Evolutionary conservation across 148 eudicot species (phyloP), one percentile per base, ranked within the genome.

Genomic region (Vaccinium darrowii): DNA sequence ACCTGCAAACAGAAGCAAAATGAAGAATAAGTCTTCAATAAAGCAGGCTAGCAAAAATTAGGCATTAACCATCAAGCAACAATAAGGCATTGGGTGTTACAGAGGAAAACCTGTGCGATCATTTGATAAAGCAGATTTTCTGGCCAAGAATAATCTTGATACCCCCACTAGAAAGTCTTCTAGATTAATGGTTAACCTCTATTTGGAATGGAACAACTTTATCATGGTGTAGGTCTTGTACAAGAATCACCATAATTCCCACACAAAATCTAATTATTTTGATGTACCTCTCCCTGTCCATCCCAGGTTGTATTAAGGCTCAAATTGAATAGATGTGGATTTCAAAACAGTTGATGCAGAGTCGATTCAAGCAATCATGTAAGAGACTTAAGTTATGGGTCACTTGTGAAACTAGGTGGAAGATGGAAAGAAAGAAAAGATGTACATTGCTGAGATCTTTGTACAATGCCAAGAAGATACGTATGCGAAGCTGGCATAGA

Each of bases 1-100:
- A 62, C 65, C 78, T 82, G 84, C 13, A 67, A 82, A 50, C 54
- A 75, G 51, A 47, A 76, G 57, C 57, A 50, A 65, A 81, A 71
- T 43, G 78, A 56, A 33, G 23, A 56, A 23, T 2, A 50, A 69
- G 9, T 4, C 23, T 21, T 73, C 47, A 27, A 19, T 30, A 54
- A 16, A 82, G 51, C 69, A 73, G 15, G 8, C 71, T 56, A 23
- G 13, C 13, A 54, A 74, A 39, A 16, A 73, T 47, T 33, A 36
- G 79, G 21, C 69, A 83, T 7, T 54, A 21, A 74, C 49, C 57
- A 82, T 8, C 57, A 43, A 72, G 21, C 13, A 52, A 52, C 39
- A 50, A 27, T 10, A 33, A 13, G 2, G 19, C 43, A 43, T n/a
- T 51, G 19, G 50, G 56, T 9, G 49, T 16, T 14, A 51, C 7